Evolutionary conservation across 139 green algal species (phyloP).

Genomic region (Zygnema circumcarinatum): DNA sequence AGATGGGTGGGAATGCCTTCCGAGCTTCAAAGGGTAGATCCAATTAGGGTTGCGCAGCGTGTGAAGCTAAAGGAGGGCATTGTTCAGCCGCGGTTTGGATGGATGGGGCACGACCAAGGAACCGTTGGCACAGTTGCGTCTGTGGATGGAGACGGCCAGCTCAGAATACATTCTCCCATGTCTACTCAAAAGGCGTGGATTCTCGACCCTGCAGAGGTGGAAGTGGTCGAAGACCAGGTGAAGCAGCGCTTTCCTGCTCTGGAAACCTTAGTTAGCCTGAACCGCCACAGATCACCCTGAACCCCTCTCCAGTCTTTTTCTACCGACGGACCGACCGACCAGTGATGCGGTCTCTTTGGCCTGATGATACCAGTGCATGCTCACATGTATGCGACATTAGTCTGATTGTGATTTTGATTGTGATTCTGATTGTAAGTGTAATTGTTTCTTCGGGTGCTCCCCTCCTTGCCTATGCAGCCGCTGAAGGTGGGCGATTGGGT

Average conservation of each 20-base stretch:
- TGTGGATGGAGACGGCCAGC: conserved; percentile 28
- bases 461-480: too few relatives aligned
- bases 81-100: conserved; percentile 4
- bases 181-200: conserved; percentile 26
- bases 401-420: too few relatives aligned
- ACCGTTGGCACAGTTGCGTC: conserved; percentile 22
- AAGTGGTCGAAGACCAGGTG: conserved; percentile 16
- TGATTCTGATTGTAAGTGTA: too few relatives aligned
- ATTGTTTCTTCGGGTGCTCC: too few relatives aligned
- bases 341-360: too few relatives aligned
- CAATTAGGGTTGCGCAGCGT: conserved; percentile 10
- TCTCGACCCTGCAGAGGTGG: conserved; percentile 38
- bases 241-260: background rate
- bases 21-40: conserved; percentile 14
- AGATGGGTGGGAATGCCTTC: background rate
- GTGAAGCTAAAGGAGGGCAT: background rate
- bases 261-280: background rate
- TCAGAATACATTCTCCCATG: conserved; percentile 6
- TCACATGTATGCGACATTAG: too few relatives aligned
- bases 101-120: conserved; percentile 5
- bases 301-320: too few relatives aligned
- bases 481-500: conserved; percentile 36
- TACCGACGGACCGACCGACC: too few relatives aligned
- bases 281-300: too few relatives aligned
- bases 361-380: too few relatives aligned